These are phyloP conservation scores for Davidsoniella australis DNA, from an alignment of 2,329 filamentous ascomycete genomes.

Conservation along the genomic window DNA sequence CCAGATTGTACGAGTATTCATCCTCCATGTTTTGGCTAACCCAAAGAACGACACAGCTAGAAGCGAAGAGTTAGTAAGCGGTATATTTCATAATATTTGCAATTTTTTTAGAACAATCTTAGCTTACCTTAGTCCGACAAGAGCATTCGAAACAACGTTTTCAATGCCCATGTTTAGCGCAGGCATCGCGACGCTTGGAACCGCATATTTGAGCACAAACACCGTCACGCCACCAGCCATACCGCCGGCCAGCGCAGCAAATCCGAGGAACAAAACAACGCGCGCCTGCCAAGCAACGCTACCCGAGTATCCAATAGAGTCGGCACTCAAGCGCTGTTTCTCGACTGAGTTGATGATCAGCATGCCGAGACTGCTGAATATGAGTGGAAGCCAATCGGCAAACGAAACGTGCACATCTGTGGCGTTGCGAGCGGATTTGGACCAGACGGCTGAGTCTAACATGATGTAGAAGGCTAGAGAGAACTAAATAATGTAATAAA, in stretches of 20 bases:
- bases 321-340: conserved; percentile 45
- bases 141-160: conserved; percentile 47
- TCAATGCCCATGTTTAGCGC: conserved; percentile 47
- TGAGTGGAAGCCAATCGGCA: conserved; percentile 52
- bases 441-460: conserved; percentile 52
- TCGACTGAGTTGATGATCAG: conserved; percentile 56
- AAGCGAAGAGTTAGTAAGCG: conserved; percentile 11
- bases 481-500: conserved; percentile 28
- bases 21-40: conserved; percentile 58
- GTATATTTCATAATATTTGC: neutral
- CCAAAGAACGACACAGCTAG: conserved; percentile 47
- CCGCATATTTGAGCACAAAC: conserved; percentile 47
- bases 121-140: conserved; percentile 42
- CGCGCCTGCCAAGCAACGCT: conserved; percentile 52
- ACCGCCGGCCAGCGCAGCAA: conserved; percentile 46
- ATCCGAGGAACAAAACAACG: conserved; percentile 49
- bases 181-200: conserved; percentile 39
- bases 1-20: conserved; percentile 51
- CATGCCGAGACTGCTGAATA: conserved; percentile 51
- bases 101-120: neutral
- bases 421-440: conserved; percentile 40
- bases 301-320: conserved; percentile 45
- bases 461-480: conserved; percentile 52
- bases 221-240: conserved; percentile 55
- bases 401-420: conserved; percentile 46